Percentiles rank a stretch among this genome's conserved stretches.
Evolutionary conservation across 2,329 filamentous ascomycete genomes (phyloP).

Genomic region (Paracamarosporium sp.): DNA sequence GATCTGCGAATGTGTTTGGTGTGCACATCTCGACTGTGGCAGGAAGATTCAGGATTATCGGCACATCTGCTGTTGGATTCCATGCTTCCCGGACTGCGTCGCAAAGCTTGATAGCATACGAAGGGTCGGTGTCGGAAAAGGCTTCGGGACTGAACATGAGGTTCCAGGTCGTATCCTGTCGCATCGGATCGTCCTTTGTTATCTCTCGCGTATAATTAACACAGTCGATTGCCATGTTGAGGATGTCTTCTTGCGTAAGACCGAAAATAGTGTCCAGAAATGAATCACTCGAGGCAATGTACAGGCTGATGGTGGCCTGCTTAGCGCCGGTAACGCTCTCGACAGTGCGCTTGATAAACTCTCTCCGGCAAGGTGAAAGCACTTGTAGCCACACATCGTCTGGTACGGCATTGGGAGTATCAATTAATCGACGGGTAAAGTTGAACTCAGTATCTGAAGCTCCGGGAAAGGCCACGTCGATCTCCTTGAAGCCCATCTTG

Average conservation of each 20-base stretch:
- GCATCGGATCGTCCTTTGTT: slow-evolving; percentile 76
- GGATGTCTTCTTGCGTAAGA: slow-evolving; percentile 80
- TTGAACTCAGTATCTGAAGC: slow-evolving; percentile 95
- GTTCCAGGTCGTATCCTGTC: slow-evolving; percentile 69
- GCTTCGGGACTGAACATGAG: slow-evolving; percentile 87
- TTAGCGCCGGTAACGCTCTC: slow-evolving; percentile 88
- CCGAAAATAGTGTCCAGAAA: slow-evolving; percentile 91
- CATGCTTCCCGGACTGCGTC: slow-evolving; percentile 93
- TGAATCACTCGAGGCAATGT: slow-evolving; percentile 93
- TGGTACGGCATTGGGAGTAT: slow-evolving; percentile 81
- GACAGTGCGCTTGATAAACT: slow-evolving; percentile 90
- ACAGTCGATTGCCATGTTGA: slow-evolving; percentile 84
- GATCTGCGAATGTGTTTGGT: slow-evolving; percentile 93
- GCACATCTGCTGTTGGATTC: slow-evolving; percentile 78
- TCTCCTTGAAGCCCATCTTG: slow-evolving; percentile 95
- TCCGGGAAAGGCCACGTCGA: slow-evolving; percentile 94
- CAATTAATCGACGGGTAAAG: slow-evolving; percentile 85
- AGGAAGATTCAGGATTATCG: slow-evolving; percentile 95
- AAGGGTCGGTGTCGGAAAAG: slow-evolving; percentile 88
- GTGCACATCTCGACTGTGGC: slow-evolving; percentile 96
- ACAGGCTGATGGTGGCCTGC: slow-evolving; percentile 94
- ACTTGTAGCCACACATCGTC: slow-evolving; percentile 94
- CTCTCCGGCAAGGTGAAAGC: slow-evolving; percentile 87
- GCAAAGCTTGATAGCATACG: slow-evolving; percentile 83
- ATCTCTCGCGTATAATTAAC: slow-evolving; percentile 85